Conservation (phyloP, 2,329 filamentous ascomycete genomes). For the Stagonosporopsis rhizophila region DNA sequence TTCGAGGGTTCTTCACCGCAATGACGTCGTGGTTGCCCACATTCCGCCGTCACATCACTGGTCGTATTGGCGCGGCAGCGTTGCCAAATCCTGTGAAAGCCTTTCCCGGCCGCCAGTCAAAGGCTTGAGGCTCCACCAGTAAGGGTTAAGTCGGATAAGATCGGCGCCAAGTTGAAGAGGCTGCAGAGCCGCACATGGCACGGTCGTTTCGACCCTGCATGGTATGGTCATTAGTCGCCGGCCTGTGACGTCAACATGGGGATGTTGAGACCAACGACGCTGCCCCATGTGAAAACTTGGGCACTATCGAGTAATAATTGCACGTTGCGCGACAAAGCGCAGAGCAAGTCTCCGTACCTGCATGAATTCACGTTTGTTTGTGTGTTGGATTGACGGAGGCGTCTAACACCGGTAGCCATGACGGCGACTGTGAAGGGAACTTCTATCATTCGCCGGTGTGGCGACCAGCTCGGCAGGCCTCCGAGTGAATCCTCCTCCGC, state of each 20-base stretch:
- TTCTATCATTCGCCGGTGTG: conserved; percentile 1
- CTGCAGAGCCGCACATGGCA: conserved; percentile 39
- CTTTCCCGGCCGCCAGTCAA: conserved; percentile 24
- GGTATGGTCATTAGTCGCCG: conserved; percentile 18
- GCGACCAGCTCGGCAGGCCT: conserved; percentile 9
- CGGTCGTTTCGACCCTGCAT: conserved; percentile 35
- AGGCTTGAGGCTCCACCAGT: conserved; percentile 24
- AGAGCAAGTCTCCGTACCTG: conserved; percentile 9
- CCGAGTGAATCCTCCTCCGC: conserved; percentile 16
- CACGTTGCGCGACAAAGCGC: conserved; percentile 19
- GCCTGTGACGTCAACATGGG: conserved; percentile 30
- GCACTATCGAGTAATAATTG: conserved; percentile 21
- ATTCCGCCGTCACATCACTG: conserved; percentile 8
- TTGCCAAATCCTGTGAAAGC: conserved; percentile 18
- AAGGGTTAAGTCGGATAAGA: conserved; percentile 30
- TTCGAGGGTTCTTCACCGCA: conserved; percentile 6
- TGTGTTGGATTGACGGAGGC: not conserved
- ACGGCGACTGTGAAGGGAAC: not conserved
- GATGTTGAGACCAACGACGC: conserved; percentile 32
- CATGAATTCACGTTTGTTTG: conserved; percentile 10
- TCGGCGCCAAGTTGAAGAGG: conserved; percentile 38
- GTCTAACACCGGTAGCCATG: not conserved
- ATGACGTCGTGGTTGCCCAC: conserved; percentile 27
- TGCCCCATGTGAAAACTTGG: conserved; percentile 26
- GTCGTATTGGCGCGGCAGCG: conserved; percentile 20